phyloP scores from a whole-genome alignment of 2,329 filamentous ascomycete species.

The Aspergillus sp. region DNA sequence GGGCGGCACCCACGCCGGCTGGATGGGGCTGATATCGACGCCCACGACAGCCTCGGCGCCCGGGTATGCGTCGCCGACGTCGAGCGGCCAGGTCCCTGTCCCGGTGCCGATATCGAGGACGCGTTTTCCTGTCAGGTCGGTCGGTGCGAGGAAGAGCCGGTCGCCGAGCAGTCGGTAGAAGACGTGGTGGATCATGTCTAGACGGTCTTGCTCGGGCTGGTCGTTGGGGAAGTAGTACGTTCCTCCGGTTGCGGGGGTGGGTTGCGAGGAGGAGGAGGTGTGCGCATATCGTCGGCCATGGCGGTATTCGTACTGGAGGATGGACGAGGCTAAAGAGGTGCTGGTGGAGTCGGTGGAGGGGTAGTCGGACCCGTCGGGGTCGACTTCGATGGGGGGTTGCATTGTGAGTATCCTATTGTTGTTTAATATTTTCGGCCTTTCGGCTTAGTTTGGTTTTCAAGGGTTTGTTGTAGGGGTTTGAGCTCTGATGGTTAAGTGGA shows the following conservation, averaged over 20 bases:
- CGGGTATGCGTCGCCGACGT: constrained; percentile 37
- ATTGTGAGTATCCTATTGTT: too few species aligned
- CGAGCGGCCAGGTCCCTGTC: constrained; percentile 36
- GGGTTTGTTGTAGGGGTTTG: too few species aligned
- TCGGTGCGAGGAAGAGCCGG: constrained; percentile 38
- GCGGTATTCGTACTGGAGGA: constrained; percentile 14
- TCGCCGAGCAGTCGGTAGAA: constrained; percentile 37
- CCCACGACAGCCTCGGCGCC: constrained; percentile 42
- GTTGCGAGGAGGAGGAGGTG: constrained; percentile 15
- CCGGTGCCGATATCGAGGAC: constrained; percentile 43
- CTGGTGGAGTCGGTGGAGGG: constrained; percentile 2
- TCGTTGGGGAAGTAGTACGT: constrained; percentile 38
- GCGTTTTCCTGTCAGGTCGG: constrained; percentile 27
- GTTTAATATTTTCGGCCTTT: too few species aligned
- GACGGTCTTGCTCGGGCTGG: constrained; percentile 34
- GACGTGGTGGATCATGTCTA: constrained; percentile 38
- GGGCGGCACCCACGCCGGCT: constrained; percentile 38
- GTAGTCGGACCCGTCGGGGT: constrained; percentile 1
- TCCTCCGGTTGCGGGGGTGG: constrained; percentile 6
- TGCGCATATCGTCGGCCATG: constrained; percentile 30
- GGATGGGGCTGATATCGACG: constrained; percentile 48
- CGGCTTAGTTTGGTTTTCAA: too few species aligned
- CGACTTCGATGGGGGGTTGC: constrained; percentile 2
- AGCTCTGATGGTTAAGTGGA: too few species aligned
- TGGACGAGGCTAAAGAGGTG: constrained; percentile 12